Base-by-base conservation (phyloP, 257 asterid species). In the Lantana camara region DNA sequence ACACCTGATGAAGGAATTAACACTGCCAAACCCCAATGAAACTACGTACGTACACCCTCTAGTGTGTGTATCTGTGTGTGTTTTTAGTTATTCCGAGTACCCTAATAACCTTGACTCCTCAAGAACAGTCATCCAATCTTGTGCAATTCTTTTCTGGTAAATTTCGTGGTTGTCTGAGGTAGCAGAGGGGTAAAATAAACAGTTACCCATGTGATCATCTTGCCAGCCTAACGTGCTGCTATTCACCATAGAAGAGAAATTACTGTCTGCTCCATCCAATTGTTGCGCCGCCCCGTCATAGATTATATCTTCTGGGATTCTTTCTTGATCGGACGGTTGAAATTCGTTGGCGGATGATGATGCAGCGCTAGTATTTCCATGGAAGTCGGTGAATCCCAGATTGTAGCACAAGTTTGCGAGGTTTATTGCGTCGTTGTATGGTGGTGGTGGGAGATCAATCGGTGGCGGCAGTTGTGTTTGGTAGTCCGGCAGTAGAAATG, bases 91-190 rank as follows among this genome's bases (percentile, higher is more conserved):
- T 53, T 60, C 46, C 1, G 63, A 56, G 63, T 14, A 62, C 47
- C 60, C 71, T 47, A 44, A 60, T 50, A 63, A 54, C 38, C 55
- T 62, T 23, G 68, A 44, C 4, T 67, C 81, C 19, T 75, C 77
- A 50, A 9, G 46, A 15, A 47, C 22, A 1, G n/a, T n/a, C n/a
- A n/a, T 8, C 70, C 72, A 69, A 24, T 48, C 57, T 35, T 69
- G 80, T 56, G 35, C 45, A 48, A 44, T 50, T 51, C 21, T 57
- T 17, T 41, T 61, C 34, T 41, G 60, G 53, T 19, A 30, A 38
- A 54, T 29, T 60, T 71, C 72, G 21, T 44, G 41, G 51, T 51
- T 51, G 59, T 30, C 7, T 30, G 61, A 49, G 9, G 66, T 19
- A 16, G 48, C 23, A 3, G 72, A 72, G 49, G 79, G 64, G 49